Conservation (phyloP, 2,329 filamentous ascomycete genomes). For the Venturia aucupariae region DNA sequence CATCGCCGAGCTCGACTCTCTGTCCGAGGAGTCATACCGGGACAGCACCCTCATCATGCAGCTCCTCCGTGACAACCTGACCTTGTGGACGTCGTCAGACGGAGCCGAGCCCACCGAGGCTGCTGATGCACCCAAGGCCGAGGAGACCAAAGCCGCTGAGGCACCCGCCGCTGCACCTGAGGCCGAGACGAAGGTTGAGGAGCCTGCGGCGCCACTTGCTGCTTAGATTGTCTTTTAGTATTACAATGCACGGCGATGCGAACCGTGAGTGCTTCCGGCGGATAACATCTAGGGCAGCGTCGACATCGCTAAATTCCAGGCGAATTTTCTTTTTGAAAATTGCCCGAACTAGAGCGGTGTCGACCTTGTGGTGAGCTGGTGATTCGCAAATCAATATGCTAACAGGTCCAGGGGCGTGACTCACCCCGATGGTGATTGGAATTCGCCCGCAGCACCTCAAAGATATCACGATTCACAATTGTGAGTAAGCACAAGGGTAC, state of each 20-base stretch:
- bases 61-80: constrained; percentile 94
- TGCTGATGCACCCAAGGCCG: constrained; percentile 13
- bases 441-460: background rate
- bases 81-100: constrained; percentile 94
- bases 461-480: background rate
- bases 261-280: background rate
- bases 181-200: constrained; percentile 11
- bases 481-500: background rate
- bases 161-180: constrained; percentile 5
- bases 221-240: background rate
- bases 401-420: background rate
- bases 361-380: background rate
- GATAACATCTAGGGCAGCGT: background rate
- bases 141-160: constrained; percentile 8
- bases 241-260: background rate
- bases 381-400: background rate
- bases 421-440: background rate
- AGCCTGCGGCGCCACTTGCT: constrained; percentile 11
- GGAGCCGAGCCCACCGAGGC: constrained; percentile 51
- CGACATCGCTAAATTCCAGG: background rate
- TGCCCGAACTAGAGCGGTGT: background rate
- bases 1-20: constrained; percentile 95
- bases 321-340: background rate
- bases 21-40: constrained; percentile 96
- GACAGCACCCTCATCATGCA: constrained; percentile 99